Conservation (phyloP, 768 basidiomycete genomes). For the Calvatia gigantea region DNA sequence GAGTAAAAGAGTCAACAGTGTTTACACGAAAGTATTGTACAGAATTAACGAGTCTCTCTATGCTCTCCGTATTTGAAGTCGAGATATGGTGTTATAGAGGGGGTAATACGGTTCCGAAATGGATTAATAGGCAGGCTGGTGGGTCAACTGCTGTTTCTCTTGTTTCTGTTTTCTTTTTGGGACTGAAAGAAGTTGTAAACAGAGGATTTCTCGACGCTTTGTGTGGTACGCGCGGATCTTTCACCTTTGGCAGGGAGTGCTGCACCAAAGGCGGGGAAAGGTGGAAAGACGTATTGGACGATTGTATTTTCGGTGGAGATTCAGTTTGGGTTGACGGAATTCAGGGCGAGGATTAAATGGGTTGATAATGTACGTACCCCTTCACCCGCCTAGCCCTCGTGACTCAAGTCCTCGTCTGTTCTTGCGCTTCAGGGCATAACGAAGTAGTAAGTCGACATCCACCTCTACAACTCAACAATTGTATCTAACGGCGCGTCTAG, state of each 20-base stretch:
- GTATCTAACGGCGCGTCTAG: slow-evolving; percentile 30
- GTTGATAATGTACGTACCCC: slow-evolving; percentile 60
- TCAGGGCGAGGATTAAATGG: slow-evolving; percentile 81
- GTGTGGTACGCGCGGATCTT: slow-evolving; percentile 74
- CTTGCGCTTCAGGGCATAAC: slow-evolving; percentile 48
- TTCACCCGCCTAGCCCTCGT: neutral
- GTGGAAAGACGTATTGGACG: slow-evolving; percentile 75
- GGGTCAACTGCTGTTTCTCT: slow-evolving; percentile 19
- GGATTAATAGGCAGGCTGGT: slow-evolving; percentile 66
- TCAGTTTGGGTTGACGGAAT: slow-evolving; percentile 80
- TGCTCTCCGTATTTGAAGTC: slow-evolving; percentile 78
- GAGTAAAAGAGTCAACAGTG: slow-evolving; percentile 78
- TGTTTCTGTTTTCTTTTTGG: neutral
- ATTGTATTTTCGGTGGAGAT: slow-evolving; percentile 84
- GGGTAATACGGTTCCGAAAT: slow-evolving; percentile 65
- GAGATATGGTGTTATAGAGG: slow-evolving; percentile 85
- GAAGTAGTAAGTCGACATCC: slow-evolving; percentile 55
- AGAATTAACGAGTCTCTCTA: slow-evolving; percentile 71
- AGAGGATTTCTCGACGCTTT: slow-evolving; percentile 76
- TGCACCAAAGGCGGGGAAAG: slow-evolving; percentile 58
- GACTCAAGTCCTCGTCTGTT: slow-evolving; percentile 1
- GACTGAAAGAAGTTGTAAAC: no score
- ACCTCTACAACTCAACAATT: neutral
- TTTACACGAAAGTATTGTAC: slow-evolving; percentile 83
- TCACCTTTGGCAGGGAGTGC: slow-evolving; percentile 72